phyloP scores from a whole-genome alignment of 805 yeast genomes.

The Saccharomycopsis fodiens region DNA sequence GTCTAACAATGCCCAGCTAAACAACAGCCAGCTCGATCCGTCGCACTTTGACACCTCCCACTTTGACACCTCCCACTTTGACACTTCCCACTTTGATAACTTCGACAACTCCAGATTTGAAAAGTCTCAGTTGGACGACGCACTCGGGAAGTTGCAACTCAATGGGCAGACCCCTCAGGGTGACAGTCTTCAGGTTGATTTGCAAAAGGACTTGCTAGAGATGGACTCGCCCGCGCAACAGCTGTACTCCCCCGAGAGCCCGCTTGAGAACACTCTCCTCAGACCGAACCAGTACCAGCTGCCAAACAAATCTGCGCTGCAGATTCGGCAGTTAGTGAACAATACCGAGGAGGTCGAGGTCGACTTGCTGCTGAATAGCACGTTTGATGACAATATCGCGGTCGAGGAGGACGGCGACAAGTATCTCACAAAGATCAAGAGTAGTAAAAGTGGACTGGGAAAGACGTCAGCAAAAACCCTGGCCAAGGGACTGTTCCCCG shows the following conservation, averaged over 20 bases:
- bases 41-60: too few species aligned
- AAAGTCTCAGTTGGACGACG: neutral
- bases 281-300: neutral
- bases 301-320: slow-evolving; percentile 2
- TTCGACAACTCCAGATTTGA: too few species aligned
- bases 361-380: slow-evolving; percentile 12
- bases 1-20: too few species aligned
- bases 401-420: slow-evolving; percentile 20
- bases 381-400: slow-evolving; percentile 12
- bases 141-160: neutral
- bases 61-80: too few species aligned
- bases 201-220: slow-evolving; percentile 9
- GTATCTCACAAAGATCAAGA: slow-evolving; percentile 9
- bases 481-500: neutral
- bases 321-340: slow-evolving; percentile 18
- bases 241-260: neutral
- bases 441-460: neutral
- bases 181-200: too few species aligned
- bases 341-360: slow-evolving; percentile 16
- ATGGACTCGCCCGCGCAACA: slow-evolving; percentile 9
- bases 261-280: neutral
- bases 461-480: neutral
- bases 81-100: too few species aligned
- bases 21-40: too few species aligned
- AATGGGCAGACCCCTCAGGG: too few species aligned